Evolutionary conservation across 805 yeast genomes (phyloP), one percentile per base, ranked within the genome.

Genomic region (Spathaspora gorwiae): DNA sequence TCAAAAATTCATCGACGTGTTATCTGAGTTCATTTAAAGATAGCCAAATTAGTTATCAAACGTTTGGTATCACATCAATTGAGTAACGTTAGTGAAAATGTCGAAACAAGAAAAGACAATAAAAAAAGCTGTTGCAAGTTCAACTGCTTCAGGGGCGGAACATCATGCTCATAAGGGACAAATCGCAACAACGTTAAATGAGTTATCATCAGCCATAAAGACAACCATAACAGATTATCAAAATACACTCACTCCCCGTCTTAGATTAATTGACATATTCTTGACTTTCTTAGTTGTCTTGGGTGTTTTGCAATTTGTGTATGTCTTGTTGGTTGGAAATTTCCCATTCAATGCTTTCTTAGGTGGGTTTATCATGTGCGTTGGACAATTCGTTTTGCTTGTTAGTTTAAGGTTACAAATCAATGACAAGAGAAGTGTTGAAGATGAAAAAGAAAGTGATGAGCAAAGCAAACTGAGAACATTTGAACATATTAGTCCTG

Each of bases 291-390:
- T 92, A 47, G 90, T 92, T 13, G 65, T 72, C 0, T 70, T 88
- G 48, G 99, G 96, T 1, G 67, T 78, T 1, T 64, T 87, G 27
- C 98, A 94, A 66, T 89, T 90, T 60, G 68, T 73, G 4, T 92
- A 90, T 64, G 86, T 87, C 53, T 54, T 83, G 36, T 49, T 89
- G 11, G 80, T 90, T 39, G 96, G 97, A 33, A 88, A 80, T 56
- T 94, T 85, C 78, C 99, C 99, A 13, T 94, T 94, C 78, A 94
- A 94, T 67, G 98, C 97, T 24, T 94, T 94, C 61, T 75, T 94
- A 48, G 92, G 96, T 15, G 98, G 98, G 1, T 94, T 94, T 61
- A 79, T 85, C 45, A 73, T 89, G 19, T 87, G 97, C 38, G 97
- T 94, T 42, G 98, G 96, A 11, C 98, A 94, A 65, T 94, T 94